A percentile compares a stretch with the other conserved stretches of the same genome.
Evolutionary conservation across 2,329 filamentous ascomycete genomes (phyloP).

Genomic region (Blastomyces emzantsi): DNA sequence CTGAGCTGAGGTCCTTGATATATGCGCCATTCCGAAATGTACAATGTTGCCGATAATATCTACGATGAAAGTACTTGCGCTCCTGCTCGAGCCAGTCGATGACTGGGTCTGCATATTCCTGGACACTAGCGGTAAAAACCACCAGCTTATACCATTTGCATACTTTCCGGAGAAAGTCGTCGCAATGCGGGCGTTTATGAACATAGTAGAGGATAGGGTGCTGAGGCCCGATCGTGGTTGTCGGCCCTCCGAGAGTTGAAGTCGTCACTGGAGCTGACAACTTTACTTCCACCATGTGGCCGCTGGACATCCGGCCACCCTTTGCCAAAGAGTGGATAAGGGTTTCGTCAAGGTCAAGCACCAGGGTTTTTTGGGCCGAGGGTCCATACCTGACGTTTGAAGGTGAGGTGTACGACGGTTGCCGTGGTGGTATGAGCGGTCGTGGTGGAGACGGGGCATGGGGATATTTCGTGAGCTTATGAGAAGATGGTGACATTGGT

Average conservation of each 20-base stretch:
- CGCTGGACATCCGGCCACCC: constrained; percentile 87
- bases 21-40: constrained; percentile 92
- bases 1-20: constrained; percentile 93
- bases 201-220: constrained; percentile 98
- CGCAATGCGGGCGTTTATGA: constrained; percentile 92
- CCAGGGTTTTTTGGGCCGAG: constrained; percentile 77
- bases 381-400: constrained; percentile 26
- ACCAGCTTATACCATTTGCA: constrained; percentile 98
- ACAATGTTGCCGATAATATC: constrained; percentile 96
- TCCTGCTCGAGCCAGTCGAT: constrained; percentile 98
- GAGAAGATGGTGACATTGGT: constrained; percentile 68
- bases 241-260: constrained; percentile 47
- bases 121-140: constrained; percentile 92
- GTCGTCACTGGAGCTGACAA: constrained; percentile 43
- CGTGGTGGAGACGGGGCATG: constrained; percentile 81
- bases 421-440: constrained; percentile 77
- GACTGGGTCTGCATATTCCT: constrained; percentile 96
- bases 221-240: constrained; percentile 61
- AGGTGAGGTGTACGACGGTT: constrained; percentile 70
- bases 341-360: constrained; percentile 93
- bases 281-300: constrained; percentile 98
- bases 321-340: constrained; percentile 98
- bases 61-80: constrained; percentile 86
- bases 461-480: constrained; percentile 76
- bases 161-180: constrained; percentile 89